Evolutionary conservation across 169 alveolate species (phyloP).

Genomic region (Plasmodium vinckei): DNA sequence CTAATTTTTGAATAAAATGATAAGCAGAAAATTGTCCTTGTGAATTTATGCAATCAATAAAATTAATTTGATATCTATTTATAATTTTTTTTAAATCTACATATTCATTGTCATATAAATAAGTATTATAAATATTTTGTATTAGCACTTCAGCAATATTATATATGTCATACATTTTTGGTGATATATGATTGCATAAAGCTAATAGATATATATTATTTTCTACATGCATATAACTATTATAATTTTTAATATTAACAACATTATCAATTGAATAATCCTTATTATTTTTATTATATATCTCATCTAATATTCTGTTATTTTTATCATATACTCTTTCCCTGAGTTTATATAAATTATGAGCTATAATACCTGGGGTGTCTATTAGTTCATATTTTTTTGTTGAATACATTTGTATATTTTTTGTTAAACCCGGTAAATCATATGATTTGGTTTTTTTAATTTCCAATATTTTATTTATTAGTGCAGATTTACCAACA

Average conservation of each 20-base stretch:
- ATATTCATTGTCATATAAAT: constrained; percentile 65
- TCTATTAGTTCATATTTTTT: constrained; percentile 81
- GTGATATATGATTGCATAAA: constrained; percentile 69
- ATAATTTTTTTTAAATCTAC: constrained; percentile 37
- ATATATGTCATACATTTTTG: constrained; percentile 68
- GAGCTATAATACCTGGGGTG: constrained; percentile 86
- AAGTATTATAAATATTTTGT: constrained; percentile 45
- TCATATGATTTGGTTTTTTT: constrained; percentile 84
- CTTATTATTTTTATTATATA: constrained; percentile 29
- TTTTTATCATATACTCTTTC: constrained; percentile 42
- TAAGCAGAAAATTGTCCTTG: constrained; percentile 62
- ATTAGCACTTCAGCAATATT: constrained; percentile 57
- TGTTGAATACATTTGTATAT: constrained; percentile 73
- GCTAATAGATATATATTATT: constrained; percentile 70
- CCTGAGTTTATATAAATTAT: constrained; percentile 77
- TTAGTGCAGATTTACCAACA: constrained; percentile 88
- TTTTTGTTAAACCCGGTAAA: constrained; percentile 85
- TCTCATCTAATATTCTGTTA: constrained; percentile 36
- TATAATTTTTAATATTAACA: constrained; percentile 43
- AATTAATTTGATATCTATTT: constrained; percentile 51
- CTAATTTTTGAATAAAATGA: constrained; percentile 77
- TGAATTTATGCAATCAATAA: constrained; percentile 32
- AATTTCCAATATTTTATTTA: constrained; percentile 84
- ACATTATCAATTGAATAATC: constrained; percentile 22
- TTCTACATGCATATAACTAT: constrained; percentile 68